Conservation (phyloP, 306 rosid species). For the Glycine tomentella region DNA sequence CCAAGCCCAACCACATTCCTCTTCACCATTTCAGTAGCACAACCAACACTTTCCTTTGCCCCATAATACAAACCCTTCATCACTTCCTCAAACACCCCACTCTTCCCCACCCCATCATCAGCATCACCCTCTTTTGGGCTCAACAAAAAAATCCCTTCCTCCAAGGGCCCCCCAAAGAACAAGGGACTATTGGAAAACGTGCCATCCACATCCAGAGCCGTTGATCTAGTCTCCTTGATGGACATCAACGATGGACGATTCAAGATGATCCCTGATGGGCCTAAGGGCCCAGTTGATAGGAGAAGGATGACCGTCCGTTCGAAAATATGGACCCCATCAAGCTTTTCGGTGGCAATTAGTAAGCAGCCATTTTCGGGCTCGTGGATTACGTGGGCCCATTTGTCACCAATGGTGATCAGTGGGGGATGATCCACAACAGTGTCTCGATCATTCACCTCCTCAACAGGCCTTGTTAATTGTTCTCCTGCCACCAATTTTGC, state of each 20-base stretch:
- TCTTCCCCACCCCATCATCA: constrained; percentile 54
- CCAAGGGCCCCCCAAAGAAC: constrained; percentile 92
- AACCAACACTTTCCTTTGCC: constrained; percentile 76
- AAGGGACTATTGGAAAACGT: constrained; percentile 72
- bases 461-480: constrained; percentile 1
- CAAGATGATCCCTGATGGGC: constrained; percentile 80
- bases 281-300: constrained; percentile 71
- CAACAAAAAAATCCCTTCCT: constrained; percentile 76
- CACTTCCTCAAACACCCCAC: constrained; percentile 85
- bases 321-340: constrained; percentile 87
- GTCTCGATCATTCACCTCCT: constrained; percentile 57
- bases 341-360: constrained; percentile 80
- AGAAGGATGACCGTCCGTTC: constrained; percentile 78
- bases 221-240: constrained; percentile 82
- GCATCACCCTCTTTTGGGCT: constrained; percentile 54
- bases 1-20: constrained; percentile 64
- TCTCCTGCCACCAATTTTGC: constrained; percentile 82
- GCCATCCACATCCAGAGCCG: constrained; percentile 65
- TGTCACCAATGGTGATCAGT: constrained; percentile 68
- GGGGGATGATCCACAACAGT: constrained; percentile 49
- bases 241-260: constrained; percentile 90
- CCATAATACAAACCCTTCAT: constrained; percentile 89
- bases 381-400: constrained; percentile 85
- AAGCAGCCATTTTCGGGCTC: constrained; percentile 92
- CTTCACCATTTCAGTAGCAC: constrained; percentile 89